Percentiles rank a stretch among this genome's conserved stretches.
Conservation (phyloP, 208 protist genomes). For the Strigomonas culicis region DNA sequence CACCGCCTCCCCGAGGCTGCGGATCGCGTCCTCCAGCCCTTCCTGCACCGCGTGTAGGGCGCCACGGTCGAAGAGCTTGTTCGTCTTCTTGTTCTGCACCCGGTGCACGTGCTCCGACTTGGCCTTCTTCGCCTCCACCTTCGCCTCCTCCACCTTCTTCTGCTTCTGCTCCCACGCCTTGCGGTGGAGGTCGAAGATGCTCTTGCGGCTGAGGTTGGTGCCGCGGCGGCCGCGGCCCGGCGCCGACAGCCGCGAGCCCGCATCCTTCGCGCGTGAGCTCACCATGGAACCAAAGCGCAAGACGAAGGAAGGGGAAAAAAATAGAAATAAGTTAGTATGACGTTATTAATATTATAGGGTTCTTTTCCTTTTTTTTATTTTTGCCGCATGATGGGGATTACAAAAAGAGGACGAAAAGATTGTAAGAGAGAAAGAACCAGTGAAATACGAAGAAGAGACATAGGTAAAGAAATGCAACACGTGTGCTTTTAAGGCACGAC, state of each 20-base stretch:
- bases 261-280: neutral
- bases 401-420: constrained; percentile 10
- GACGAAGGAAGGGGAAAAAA: constrained; percentile 6
- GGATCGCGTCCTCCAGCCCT: constrained; percentile 65
- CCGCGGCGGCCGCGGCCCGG: constrained; percentile 30
- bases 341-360: neutral
- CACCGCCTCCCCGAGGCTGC: constrained; percentile 51
- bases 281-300: neutral
- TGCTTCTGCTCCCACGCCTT: constrained; percentile 49
- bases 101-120: constrained; percentile 48
- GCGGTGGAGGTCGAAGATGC: constrained; percentile 59
- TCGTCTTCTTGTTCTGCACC: constrained; percentile 65
- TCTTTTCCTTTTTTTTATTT: constrained; percentile 4
- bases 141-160: constrained; percentile 39
- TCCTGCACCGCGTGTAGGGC: constrained; percentile 68
- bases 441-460: neutral
- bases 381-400: neutral
- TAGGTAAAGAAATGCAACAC: neutral
- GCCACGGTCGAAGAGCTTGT: constrained; percentile 65
- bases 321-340: constrained; percentile 8
- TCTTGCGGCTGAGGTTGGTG: constrained; percentile 74
- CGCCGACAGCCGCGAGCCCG: neutral
- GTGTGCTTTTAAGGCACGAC: neutral
- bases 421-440: neutral
- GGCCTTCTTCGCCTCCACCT: constrained; percentile 33